phyloP scores from a whole-genome alignment of 1,284 basidiomycete species.

The Papiliotrema flavescens region DNA sequence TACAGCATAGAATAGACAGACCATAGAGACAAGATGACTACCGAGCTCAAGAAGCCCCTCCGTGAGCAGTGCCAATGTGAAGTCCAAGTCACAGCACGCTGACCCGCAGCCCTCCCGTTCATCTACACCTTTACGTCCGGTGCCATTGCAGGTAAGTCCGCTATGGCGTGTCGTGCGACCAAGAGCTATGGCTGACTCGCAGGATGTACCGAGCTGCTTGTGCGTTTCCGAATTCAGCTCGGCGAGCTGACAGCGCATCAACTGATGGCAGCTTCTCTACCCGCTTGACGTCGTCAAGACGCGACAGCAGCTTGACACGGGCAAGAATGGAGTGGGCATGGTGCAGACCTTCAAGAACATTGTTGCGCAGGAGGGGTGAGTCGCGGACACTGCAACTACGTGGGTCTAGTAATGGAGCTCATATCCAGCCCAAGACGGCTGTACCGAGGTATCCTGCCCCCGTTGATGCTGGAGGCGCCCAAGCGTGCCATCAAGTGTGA shows the following conservation, averaged over 20 bases:
- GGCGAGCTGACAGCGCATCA: neutral
- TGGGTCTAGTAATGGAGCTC: neutral
- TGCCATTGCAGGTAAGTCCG: conserved; percentile 67
- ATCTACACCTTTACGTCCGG: conserved; percentile 83
- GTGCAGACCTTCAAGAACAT: conserved; percentile 66
- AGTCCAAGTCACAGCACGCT: neutral
- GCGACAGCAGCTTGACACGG: conserved; percentile 90
- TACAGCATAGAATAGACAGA: neutral
- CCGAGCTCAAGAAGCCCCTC: conserved; percentile 29
- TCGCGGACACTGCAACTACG: neutral
- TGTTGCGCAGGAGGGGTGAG: conserved; percentile 63
- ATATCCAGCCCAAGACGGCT: conserved; percentile 65
- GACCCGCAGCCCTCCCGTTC: conserved; percentile 68
- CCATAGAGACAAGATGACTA: conserved; percentile 5
- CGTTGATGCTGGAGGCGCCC: conserved; percentile 91
- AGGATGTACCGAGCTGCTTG: conserved; percentile 70
- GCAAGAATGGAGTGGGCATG: conserved; percentile 71
- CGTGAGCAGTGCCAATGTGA: conserved; percentile 22
- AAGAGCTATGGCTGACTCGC: conserved; percentile 4
- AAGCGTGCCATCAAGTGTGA: conserved; percentile 95
- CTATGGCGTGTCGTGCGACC: neutral
- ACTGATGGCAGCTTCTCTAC: conserved; percentile 33
- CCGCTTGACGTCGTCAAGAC: conserved; percentile 70
- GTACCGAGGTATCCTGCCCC: conserved; percentile 92
- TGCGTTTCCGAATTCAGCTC: conserved; percentile 60